phyloP scores from a whole-genome alignment of 1,139 yeast genomes.

The Yamadazyma dendronema region DNA sequence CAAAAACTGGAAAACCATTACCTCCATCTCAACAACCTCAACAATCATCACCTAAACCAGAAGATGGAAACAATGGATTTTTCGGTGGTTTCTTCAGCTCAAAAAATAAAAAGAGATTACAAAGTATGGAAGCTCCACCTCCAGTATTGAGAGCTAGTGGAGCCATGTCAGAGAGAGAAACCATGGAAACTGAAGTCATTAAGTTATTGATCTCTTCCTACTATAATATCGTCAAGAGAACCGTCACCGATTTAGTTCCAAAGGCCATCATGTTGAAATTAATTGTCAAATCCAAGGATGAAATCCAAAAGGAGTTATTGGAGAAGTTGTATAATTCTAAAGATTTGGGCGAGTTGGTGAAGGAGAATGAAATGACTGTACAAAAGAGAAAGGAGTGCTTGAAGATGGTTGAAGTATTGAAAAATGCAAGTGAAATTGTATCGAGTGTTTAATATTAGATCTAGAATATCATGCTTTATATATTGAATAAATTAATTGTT shows the following conservation, averaged over 20 bases:
- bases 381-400: constrained; percentile 93
- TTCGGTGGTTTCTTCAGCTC: constrained; percentile 94
- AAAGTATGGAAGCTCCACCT: constrained; percentile 97
- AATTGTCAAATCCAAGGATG: constrained; percentile 79
- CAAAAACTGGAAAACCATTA: constrained; percentile 85
- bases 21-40: constrained; percentile 44
- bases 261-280: constrained; percentile 93
- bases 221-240: constrained; percentile 88
- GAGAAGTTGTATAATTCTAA: constrained; percentile 82
- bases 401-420: constrained; percentile 90
- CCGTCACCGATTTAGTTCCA: constrained; percentile 90
- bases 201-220: constrained; percentile 88
- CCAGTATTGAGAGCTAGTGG: constrained; percentile 94
- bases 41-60: constrained; percentile 25
- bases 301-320: constrained; percentile 84
- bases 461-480: not conserved
- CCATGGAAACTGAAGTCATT: constrained; percentile 95
- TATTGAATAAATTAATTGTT: not conserved
- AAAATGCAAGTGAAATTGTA: constrained; percentile 88
- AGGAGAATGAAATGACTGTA: constrained; percentile 89
- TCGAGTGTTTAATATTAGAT: constrained; percentile 79
- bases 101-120: constrained; percentile 90
- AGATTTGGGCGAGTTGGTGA: constrained; percentile 74
- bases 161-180: constrained; percentile 90
- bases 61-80: constrained; percentile 63